Conservation (phyloP, 805 yeast genomes). For the Teunomyces atbi region DNA sequence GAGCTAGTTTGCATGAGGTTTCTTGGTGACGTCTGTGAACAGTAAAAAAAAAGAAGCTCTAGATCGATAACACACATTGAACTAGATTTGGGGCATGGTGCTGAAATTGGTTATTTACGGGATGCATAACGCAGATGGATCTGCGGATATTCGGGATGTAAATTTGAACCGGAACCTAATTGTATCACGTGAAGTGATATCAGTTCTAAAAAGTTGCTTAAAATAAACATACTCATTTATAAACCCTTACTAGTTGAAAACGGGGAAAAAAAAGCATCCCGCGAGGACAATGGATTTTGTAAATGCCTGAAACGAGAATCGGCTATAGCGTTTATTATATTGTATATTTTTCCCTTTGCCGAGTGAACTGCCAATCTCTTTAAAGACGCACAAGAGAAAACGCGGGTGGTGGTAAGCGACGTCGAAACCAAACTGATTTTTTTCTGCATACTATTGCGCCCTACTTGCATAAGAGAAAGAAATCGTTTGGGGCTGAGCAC, state of each 20-base stretch:
- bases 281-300: neutral
- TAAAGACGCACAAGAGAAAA: too few relatives aligned
- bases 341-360: neutral
- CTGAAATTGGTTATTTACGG: slow-evolving; percentile 1
- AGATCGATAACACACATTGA: neutral
- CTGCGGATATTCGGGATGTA: neutral
- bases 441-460: neutral
- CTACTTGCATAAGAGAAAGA: neutral
- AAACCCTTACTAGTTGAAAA: neutral
- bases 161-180: neutral
- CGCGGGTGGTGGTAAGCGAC: neutral
- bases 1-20: neutral
- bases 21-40: neutral
- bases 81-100: neutral
- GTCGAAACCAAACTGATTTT: neutral
- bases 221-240: too few relatives aligned
- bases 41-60: neutral
- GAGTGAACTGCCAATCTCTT: too few relatives aligned
- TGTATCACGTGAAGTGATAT: neutral
- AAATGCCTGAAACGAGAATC: neutral
- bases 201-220: too few relatives aligned
- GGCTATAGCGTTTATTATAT: neutral
- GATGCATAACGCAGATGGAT: neutral
- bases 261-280: neutral
- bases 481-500: neutral